Percentiles rank a stretch among this genome's conserved stretches.
phyloP scores from a whole-genome alignment of 208 protist species.

The Balamuthia mandrillaris region DNA sequence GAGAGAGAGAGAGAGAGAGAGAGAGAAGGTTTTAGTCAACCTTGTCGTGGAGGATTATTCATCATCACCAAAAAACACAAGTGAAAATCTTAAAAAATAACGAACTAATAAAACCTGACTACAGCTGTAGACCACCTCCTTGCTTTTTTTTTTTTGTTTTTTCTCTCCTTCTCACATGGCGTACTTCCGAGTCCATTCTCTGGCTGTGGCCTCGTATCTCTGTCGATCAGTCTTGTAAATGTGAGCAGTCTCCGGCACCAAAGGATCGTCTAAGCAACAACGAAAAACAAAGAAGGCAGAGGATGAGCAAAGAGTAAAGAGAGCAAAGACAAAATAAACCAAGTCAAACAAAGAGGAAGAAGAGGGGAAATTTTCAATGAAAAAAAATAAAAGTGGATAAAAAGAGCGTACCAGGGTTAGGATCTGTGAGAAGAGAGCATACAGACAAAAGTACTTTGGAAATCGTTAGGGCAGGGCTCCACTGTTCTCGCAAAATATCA shows the following conservation, averaged over 20 bases:
- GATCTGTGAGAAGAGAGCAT: constrained; percentile 96
- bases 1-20: too few species aligned
- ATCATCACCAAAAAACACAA: too few species aligned
- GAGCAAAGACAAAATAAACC: background rate
- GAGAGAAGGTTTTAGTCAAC: too few species aligned
- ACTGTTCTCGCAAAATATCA: constrained; percentile 86
- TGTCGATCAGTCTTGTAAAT: constrained; percentile 67
- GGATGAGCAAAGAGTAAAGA: background rate
- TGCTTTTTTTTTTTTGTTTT: too few species aligned
- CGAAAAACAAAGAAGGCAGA: constrained; percentile 43
- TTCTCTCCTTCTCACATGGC: constrained; percentile 49
- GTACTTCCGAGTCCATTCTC: constrained; percentile 75
- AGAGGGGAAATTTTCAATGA: background rate
- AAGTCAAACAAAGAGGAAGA: background rate
- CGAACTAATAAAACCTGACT: too few species aligned
- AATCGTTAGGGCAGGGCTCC: constrained; percentile 86
- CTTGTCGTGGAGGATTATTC: too few species aligned
- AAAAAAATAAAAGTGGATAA: background rate
- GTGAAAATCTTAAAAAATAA: too few species aligned
- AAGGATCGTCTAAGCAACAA: constrained; percentile 68
- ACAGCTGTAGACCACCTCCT: too few species aligned
- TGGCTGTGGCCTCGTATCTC: constrained; percentile 65
- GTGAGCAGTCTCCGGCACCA: constrained; percentile 80
- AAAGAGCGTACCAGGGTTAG: constrained; percentile 91
- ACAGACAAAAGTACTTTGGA: constrained; percentile 96